A percentile compares a stretch with the other conserved stretches of the same genome.
These are phyloP conservation scores for Scheffersomyces insectosa DNA, from an alignment of 1,139 yeast species.

Conservation along the genomic window DNA sequence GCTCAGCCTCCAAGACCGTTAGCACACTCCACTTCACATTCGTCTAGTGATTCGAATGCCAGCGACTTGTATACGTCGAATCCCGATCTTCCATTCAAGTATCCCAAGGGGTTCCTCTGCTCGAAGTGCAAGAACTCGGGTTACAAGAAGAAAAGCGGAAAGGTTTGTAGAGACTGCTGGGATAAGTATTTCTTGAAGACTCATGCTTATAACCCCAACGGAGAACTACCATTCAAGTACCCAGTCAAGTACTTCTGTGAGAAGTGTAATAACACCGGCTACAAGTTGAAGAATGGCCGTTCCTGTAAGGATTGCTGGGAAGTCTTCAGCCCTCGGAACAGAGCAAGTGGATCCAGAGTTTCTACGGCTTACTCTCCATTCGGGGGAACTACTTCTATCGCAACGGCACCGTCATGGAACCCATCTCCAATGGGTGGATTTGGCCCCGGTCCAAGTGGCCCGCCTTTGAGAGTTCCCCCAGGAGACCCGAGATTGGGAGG, in stretches of 20 bases:
- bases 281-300: slow-evolving; percentile 60
- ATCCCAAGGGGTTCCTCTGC: slow-evolving; percentile 38
- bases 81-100: slow-evolving; percentile 55
- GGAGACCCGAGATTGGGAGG: slow-evolving; percentile 91
- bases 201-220: slow-evolving; percentile 43
- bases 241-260: slow-evolving; percentile 63
- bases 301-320: slow-evolving; percentile 76
- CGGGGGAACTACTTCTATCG: neutral
- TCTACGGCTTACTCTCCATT: slow-evolving; percentile 10
- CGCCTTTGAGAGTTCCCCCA: slow-evolving; percentile 57
- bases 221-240: slow-evolving; percentile 46
- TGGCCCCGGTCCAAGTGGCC: slow-evolving; percentile 14
- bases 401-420: neutral
- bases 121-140: slow-evolving; percentile 45
- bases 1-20: slow-evolving; percentile 2
- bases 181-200: slow-evolving; percentile 25
- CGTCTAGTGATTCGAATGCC: slow-evolving; percentile 1
- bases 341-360: slow-evolving; percentile 7
- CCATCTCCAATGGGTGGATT: slow-evolving; percentile 2
- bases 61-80: slow-evolving; percentile 16
- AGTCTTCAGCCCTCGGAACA: slow-evolving; percentile 52
- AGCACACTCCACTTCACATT: neutral
- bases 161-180: slow-evolving; percentile 41
- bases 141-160: slow-evolving; percentile 29
- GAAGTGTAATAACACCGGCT: slow-evolving; percentile 78